Conservation (phyloP, 2,329 filamentous ascomycete genomes). For the Aspergillus unguis region DNA sequence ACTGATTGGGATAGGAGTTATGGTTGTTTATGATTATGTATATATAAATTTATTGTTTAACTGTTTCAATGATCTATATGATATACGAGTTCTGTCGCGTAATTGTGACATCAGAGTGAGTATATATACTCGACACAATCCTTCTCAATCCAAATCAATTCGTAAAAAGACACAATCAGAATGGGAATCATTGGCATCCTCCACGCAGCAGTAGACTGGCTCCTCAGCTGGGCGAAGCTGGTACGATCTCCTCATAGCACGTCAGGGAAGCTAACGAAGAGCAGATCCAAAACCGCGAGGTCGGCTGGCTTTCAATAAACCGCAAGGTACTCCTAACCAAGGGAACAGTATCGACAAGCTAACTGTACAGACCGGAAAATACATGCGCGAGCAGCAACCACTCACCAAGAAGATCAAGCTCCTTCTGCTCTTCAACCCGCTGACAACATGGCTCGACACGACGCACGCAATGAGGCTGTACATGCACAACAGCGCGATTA, state of each 20-base stretch:
- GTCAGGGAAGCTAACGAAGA: background rate
- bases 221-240: slow-evolving; percentile 9
- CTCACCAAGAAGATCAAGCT: slow-evolving; percentile 43
- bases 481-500: slow-evolving; percentile 36
- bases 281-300: slow-evolving; percentile 27
- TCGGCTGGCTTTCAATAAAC: slow-evolving; percentile 31
- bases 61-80: background rate
- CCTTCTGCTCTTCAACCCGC: slow-evolving; percentile 42
- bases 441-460: slow-evolving; percentile 41
- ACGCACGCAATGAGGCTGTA: slow-evolving; percentile 38
- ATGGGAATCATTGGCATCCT: background rate
- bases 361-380: slow-evolving; percentile 27
- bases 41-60: background rate
- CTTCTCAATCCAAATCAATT: no score
- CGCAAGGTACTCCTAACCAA: slow-evolving; percentile 15
- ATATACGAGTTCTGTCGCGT: background rate
- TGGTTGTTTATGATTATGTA: background rate
- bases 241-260: background rate
- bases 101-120: background rate
- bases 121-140: background rate
- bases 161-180: background rate
- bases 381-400: slow-evolving; percentile 40
- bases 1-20: background rate
- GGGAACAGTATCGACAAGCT: background rate
- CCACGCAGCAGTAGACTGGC: slow-evolving; percentile 5